Conservation (phyloP, 2,329 filamentous ascomycete genomes). For the Coleophoma cylindrospora region DNA sequence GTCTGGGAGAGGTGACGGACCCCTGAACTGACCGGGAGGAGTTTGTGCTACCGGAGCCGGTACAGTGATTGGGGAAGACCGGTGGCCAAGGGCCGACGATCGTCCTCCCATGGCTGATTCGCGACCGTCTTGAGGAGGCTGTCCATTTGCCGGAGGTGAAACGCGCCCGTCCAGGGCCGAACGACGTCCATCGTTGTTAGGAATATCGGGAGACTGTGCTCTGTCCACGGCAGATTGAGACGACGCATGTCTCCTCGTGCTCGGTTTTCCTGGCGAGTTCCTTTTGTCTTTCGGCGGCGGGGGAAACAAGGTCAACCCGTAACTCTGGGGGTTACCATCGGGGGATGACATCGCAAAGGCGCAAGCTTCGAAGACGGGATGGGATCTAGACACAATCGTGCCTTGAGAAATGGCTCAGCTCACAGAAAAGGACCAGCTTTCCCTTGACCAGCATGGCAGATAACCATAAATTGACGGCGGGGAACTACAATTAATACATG, state of each 20-base stretch:
- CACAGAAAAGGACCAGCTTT: neutral
- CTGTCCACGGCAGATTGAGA: slow-evolving; percentile 16
- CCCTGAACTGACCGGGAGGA: slow-evolving; percentile 29
- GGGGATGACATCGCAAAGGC: slow-evolving; percentile 14
- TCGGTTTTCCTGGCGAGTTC: slow-evolving; percentile 20
- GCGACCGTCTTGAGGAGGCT: slow-evolving; percentile 5
- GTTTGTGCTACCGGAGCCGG: slow-evolving; percentile 19
- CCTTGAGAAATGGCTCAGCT: slow-evolving; percentile 1
- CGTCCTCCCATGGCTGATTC: slow-evolving; percentile 8
- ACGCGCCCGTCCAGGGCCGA: slow-evolving; percentile 12
- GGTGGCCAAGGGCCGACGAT: slow-evolving; percentile 7
- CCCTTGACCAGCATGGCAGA: neutral
- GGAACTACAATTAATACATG: neutral
- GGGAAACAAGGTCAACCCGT: slow-evolving; percentile 26
- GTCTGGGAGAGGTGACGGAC: slow-evolving; percentile 47
- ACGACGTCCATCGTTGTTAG: slow-evolving; percentile 8
- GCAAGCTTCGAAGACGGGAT: neutral
- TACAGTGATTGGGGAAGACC: slow-evolving; percentile 4
- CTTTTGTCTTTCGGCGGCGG: slow-evolving; percentile 23
- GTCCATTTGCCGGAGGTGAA: slow-evolving; percentile 1
- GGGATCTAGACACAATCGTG: slow-evolving; percentile 14
- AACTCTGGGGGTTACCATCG: slow-evolving; percentile 16
- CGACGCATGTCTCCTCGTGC: slow-evolving; percentile 18
- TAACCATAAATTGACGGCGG: neutral
- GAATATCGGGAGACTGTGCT: slow-evolving; percentile 16